Base-by-base conservation (phyloP, 495 filamentous ascomycete genomes). In the Penicillium simplicissimum region DNA sequence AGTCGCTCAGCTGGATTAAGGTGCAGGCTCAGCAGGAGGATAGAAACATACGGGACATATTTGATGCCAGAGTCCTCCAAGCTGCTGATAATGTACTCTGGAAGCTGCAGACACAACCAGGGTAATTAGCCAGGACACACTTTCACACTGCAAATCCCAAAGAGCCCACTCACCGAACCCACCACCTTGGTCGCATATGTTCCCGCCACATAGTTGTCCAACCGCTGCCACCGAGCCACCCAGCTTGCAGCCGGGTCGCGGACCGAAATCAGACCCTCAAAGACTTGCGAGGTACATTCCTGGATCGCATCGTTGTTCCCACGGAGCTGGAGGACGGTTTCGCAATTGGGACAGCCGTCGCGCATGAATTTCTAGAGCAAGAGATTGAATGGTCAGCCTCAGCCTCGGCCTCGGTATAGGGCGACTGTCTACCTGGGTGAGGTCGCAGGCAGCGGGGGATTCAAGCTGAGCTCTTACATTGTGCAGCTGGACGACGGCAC, bases 301-400 rank as follows among this genome's bases (percentile, higher is more conserved):
- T 90, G 84, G 70, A 97, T 90, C 17, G 84, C 83, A 61, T 98
- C 95, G 51, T 79, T 74, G 66, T 88, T 89, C 67, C 89, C 88
- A 59, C 84, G 81, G 66, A 97, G 88, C 70, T 90, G 84, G 49
- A 98, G 87, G 78, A 95, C 90, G 49, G 87, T 86, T 69, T 97
- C 93, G 82, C 95, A 98, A 79, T 98, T 98, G 38, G 95, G 95
- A 68, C 95, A 98, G 64, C 95, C 95, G 69, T 91, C 84, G 63
- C 84, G 83, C 65, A 87, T 81, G 80, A 96, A 96, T 78, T 86
- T 84, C 90, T 94, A 67, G 35, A 53, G 53, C 33, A 53, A 31
- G 21, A 21, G 7, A 25, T 14, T 13, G 14, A 28, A 52, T 36
- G 51, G 51, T 62, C 37, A 60, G 52, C 37, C 34, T 58, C 43